These are phyloP conservation scores for Penicillium glabrum DNA, from an alignment of 2,329 filamentous ascomycete species.

Conservation along the genomic window DNA sequence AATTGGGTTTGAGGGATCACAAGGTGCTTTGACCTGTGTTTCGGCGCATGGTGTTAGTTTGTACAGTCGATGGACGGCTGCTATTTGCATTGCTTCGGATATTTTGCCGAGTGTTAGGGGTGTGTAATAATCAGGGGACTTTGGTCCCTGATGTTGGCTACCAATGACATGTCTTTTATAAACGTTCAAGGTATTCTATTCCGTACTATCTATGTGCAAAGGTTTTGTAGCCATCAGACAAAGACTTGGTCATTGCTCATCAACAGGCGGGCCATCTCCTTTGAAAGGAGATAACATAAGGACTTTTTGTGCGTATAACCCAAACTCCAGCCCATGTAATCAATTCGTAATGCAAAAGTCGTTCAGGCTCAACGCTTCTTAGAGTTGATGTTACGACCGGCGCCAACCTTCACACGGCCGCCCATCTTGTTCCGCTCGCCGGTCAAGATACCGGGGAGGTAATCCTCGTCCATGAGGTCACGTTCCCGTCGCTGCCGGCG, in stretches of 20 bases:
- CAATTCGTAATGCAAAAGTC: conserved; percentile 22
- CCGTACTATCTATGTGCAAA: conserved; percentile 23
- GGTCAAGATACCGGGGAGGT: conserved; percentile 78
- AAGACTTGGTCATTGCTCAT: conserved; percentile 16
- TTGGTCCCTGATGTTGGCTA: conserved; percentile 11
- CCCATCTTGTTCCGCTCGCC: conserved; percentile 68
- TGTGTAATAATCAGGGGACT: conserved; percentile 9
- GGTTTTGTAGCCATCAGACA: conserved; percentile 15
- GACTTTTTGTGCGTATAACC: conserved; percentile 18
- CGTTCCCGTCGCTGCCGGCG: conserved; percentile 62
- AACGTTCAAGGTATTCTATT: conserved; percentile 8
- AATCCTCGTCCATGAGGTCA: conserved; percentile 94
- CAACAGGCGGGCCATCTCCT: conserved; percentile 12
- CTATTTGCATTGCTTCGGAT: conserved; percentile 23
- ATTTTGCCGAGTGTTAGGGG: conserved; percentile 15
- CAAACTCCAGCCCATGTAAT: conserved; percentile 25
- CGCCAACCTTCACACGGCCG: conserved; percentile 76
- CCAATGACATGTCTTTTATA: conserved; percentile 14
- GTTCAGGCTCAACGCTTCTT: conserved; percentile 51
- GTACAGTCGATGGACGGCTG: conserved; percentile 28
- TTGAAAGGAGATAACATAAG: conserved; percentile 3
- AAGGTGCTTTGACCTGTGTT: conserved; percentile 27
- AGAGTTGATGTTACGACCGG: conserved; percentile 82
- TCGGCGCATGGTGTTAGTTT: conserved; percentile 42
- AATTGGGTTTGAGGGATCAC: conserved; percentile 22